A percentile compares a stretch with the other conserved stretches of the same genome.
phyloP scores from a whole-genome alignment of 108 stramenopile species.

The Fragilariopsis cylindrus region DNA sequence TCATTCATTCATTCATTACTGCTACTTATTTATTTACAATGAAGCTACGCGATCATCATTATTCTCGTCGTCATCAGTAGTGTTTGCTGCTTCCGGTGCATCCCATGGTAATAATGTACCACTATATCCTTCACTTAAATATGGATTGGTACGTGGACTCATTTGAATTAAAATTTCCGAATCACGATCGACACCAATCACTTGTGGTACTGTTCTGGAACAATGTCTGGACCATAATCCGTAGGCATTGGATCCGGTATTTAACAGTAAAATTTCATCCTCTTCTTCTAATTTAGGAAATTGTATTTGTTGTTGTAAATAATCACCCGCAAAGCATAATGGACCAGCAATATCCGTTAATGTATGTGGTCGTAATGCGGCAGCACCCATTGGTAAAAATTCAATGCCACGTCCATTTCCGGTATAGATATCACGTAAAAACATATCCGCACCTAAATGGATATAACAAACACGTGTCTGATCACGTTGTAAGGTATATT shows the following conservation, averaged over 20 bases:
- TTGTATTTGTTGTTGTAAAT: constrained; percentile 1
- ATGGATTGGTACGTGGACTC: constrained; percentile 2
- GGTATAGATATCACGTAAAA: constrained; percentile 5
- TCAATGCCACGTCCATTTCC: constrained; percentile 3
- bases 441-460: constrained; percentile 14
- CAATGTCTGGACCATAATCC: constrained; percentile 14
- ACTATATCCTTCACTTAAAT: constrained; percentile 4
- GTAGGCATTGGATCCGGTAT: constrained; percentile 6
- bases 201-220: constrained; percentile 2
- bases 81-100: background rate
- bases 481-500: background rate
- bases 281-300: constrained; percentile 11
- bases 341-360: constrained; percentile 15
- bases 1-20: too few relatives aligned
- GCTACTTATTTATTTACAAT: background rate
- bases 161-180: constrained; percentile 1
- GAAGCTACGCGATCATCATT: background rate
- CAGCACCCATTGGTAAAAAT: constrained; percentile 6
- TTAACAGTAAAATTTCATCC: constrained; percentile 3
- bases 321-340: constrained; percentile 9
- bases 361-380: background rate
- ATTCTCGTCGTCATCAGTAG: background rate
- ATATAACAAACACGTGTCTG: constrained; percentile 6
- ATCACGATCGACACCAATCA: constrained; percentile 9
- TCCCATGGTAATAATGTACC: constrained; percentile 8